These are phyloP conservation scores for Kwoniella sp. DNA, from an alignment of 768 basidiomycete species.

Conservation along the genomic window DNA sequence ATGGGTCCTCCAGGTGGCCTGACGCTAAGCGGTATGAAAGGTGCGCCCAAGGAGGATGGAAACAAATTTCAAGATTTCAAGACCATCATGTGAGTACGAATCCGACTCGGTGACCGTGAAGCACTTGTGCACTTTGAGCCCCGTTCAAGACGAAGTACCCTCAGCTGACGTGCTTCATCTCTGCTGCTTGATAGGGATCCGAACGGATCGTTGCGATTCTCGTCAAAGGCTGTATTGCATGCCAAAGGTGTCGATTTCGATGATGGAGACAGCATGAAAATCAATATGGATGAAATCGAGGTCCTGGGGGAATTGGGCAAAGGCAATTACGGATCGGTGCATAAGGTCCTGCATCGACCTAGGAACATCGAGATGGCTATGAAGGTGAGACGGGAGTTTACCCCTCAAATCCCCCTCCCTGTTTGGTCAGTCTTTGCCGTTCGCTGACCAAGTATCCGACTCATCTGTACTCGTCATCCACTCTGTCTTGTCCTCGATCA, in stretches of 20 bases:
- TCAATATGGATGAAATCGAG: slow-evolving; percentile 91
- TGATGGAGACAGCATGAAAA: slow-evolving; percentile 83
- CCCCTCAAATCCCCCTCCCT: no score
- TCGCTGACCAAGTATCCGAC: no score
- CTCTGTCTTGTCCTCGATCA: not conserved
- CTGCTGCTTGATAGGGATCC: slow-evolving; percentile 70
- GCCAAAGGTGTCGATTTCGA: slow-evolving; percentile 86
- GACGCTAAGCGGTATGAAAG: slow-evolving; percentile 68
- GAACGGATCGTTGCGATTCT: slow-evolving; percentile 91
- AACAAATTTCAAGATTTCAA: slow-evolving; percentile 91
- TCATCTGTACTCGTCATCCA: no score
- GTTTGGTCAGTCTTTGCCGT: no score
- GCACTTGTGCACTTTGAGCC: no score
- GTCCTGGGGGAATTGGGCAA: slow-evolving; percentile 91
- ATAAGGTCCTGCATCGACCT: slow-evolving; percentile 89
- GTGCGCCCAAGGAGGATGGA: slow-evolving; percentile 63
- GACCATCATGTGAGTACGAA: slow-evolving; percentile 80
- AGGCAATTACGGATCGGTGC: slow-evolving; percentile 97
- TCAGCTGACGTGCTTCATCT: slow-evolving; percentile 12
- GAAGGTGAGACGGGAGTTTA: slow-evolving; percentile 68
- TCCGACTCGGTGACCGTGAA: no score
- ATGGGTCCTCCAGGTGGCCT: slow-evolving; percentile 55
- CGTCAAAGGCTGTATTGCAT: slow-evolving; percentile 88
- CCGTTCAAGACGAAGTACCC: no score
- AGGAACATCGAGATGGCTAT: slow-evolving; percentile 97